These are phyloP conservation scores for Podospora conica DNA, from an alignment of 495 filamentous ascomycete genomes.

Conservation along the genomic window DNA sequence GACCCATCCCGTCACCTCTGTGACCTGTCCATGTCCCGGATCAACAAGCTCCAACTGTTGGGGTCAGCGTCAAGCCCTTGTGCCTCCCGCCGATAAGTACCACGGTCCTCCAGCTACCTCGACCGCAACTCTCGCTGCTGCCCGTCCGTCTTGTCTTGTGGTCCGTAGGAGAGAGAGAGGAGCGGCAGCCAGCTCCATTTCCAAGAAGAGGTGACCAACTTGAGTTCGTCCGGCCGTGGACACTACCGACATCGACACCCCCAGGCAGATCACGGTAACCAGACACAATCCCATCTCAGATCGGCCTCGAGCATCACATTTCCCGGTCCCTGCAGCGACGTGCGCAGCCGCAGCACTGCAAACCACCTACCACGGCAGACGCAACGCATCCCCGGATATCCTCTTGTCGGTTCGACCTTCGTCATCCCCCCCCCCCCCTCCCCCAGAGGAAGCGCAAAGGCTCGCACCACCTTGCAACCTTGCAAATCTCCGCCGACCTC, in stretches of 20 bases:
- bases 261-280: not conserved
- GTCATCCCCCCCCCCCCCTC: constrained; percentile 1
- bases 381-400: not conserved
- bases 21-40: constrained; percentile 3
- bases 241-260: not conserved
- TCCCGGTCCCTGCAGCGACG: not conserved
- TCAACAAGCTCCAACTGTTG: constrained; percentile 4
- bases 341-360: constrained; percentile 4
- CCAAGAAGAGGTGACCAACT: not conserved
- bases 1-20: constrained; percentile 6
- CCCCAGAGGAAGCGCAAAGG: no score
- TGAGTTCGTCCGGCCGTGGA: not conserved
- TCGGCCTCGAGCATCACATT: not conserved
- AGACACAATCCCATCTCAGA: not conserved
- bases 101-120: constrained; percentile 8
- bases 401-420: not conserved
- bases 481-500: not conserved
- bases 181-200: not conserved
- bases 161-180: not conserved
- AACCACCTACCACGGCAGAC: not conserved
- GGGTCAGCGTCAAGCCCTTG: not conserved
- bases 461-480: no score
- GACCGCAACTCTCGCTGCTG: not conserved
- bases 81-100: constrained; percentile 15
- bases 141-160: not conserved